Evolutionary conservation across 2,329 filamentous ascomycete genomes (phyloP).

Genomic region (Curvularia verruculosa): DNA sequence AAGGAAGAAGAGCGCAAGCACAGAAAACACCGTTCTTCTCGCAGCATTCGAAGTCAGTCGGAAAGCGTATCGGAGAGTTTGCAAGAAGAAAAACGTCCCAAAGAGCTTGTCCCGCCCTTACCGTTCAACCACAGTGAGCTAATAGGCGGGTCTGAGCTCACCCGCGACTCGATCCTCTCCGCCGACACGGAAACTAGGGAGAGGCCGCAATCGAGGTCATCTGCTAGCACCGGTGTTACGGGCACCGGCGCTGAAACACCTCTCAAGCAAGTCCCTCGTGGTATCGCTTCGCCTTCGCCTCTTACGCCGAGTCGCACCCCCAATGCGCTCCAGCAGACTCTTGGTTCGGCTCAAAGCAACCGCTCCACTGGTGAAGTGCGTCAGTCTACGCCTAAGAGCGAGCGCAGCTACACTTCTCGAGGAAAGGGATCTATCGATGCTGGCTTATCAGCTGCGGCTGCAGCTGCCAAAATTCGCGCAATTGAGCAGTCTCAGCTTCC

Average conservation of each 20-base stretch:
- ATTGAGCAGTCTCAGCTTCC: conserved; percentile 44
- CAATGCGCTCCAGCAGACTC: conserved; percentile 59
- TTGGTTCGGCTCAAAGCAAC: conserved; percentile 72
- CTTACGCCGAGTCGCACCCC: conserved; percentile 68
- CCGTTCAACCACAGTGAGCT: conserved; percentile 81
- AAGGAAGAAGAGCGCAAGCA: conserved; percentile 52
- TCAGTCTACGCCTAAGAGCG: conserved; percentile 52
- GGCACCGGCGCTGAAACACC: conserved; percentile 56
- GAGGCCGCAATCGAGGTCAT: conserved; percentile 64
- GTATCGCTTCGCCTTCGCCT: conserved; percentile 65
- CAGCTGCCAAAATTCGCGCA: conserved; percentile 49
- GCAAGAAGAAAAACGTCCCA: conserved; percentile 58
- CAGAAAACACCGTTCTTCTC: conserved; percentile 56
- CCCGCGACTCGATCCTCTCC: conserved; percentile 83
- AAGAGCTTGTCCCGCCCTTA: conserved; percentile 73
- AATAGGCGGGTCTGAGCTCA: conserved; percentile 78
- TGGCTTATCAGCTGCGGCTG: conserved; percentile 40
- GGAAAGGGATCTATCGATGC: conserved; percentile 30
- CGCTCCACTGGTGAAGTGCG: conserved; percentile 60
- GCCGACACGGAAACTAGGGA: conserved; percentile 69
- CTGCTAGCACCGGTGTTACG: conserved; percentile 58
- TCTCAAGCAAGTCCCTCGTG: conserved; percentile 68
- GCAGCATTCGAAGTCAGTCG: conserved; percentile 58
- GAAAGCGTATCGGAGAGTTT: conserved; percentile 60
- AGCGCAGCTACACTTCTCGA: conserved; percentile 53